Evolutionary conservation across 129 eudicot species (phyloP), one percentile per base, ranked within the genome.

Genomic region (Escallonia rubra): DNA sequence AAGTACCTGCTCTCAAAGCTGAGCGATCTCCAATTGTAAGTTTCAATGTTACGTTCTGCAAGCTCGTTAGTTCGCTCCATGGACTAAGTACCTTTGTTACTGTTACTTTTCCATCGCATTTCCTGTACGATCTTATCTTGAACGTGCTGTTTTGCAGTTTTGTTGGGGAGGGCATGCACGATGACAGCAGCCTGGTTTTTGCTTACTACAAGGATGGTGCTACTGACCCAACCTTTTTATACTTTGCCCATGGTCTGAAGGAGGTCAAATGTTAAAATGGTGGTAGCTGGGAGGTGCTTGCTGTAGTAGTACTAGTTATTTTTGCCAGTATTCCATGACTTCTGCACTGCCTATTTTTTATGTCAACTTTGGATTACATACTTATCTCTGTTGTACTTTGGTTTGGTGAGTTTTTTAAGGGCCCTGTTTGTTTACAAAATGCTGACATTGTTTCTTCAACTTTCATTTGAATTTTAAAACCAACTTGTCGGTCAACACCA

Each of bases 121-220:
- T 23, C 34, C 34, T 23, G 34, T 23, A 23, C 34, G 34, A 23
- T 23, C 34, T 23, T 23, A 23, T 23, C 2, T 4, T 41, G 56
- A 16, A 0, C 8, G n/a, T 62, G 41, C 44, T 72, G 11, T 5
- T 14, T 54, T 59, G 77, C 69, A 85, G 90, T 45, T 85, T 81
- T 57, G 87, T 85, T 39, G 90, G 90, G 41, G 90, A 85, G 82
- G 71, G 90, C 82, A 85, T 85, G 90, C 62, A 49, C 2, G 90
- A 85, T 47, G 87, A 85, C 38, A 51, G 65, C 52, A 41, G 79
- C 59, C 15, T 81, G 49, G 90, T 85, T 45, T 81, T 85, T 61
- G 90, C 90, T 15, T 81, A 85, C 67, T 85, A 85, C 80, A 85
- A 85, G 83, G 90, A 85, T 0, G 90, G 87, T 14, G 80, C 86